Percentiles rank a stretch among this genome's conserved stretches.
These are phyloP conservation scores for Setaria italica DNA, from an alignment of 202 grass and related monocot species.

Conservation along the genomic window DNA sequence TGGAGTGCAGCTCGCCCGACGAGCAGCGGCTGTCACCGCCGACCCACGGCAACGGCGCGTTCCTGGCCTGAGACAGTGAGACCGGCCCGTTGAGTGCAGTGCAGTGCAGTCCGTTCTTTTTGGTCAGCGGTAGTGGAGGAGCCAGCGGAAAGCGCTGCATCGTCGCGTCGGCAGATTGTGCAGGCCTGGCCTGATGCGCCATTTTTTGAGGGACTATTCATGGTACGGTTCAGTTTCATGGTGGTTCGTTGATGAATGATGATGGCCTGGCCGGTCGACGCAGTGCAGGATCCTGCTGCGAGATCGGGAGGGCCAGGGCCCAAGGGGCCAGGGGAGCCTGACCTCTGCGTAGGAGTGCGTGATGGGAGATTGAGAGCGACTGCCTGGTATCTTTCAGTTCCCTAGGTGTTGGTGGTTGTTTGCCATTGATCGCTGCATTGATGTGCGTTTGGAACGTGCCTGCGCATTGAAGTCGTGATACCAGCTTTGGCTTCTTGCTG, in stretches of 20 bases:
- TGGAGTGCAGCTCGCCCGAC: conserved; percentile 61
- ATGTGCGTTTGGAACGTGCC: conserved; percentile 22
- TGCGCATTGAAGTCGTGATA: conserved; percentile 8
- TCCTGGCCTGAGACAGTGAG: conserved; percentile 20
- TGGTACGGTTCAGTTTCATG: background rate
- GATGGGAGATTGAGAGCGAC: background rate
- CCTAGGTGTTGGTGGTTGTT: conserved; percentile 18
- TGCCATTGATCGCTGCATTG: conserved; percentile 34
- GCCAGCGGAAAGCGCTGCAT: background rate
- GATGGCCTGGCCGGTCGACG: background rate
- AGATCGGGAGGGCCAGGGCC: background rate
- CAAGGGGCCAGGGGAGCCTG: background rate
- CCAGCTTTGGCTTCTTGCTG: too few relatives aligned
- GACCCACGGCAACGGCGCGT: conserved; percentile 43
- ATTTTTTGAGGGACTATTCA: background rate
- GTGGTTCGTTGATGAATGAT: background rate
- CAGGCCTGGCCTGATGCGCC: background rate
- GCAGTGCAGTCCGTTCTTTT: background rate
- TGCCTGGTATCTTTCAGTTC: conserved; percentile 11
- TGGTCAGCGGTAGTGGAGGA: background rate
- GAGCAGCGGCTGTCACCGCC: conserved; percentile 57
- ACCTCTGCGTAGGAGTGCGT: background rate
- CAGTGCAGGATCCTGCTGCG: background rate
- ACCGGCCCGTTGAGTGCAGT: background rate
- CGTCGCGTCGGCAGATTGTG: background rate